These are phyloP conservation scores for Galerina sulciceps DNA, from an alignment of 768 basidiomycete genomes.

Conservation along the genomic window DNA sequence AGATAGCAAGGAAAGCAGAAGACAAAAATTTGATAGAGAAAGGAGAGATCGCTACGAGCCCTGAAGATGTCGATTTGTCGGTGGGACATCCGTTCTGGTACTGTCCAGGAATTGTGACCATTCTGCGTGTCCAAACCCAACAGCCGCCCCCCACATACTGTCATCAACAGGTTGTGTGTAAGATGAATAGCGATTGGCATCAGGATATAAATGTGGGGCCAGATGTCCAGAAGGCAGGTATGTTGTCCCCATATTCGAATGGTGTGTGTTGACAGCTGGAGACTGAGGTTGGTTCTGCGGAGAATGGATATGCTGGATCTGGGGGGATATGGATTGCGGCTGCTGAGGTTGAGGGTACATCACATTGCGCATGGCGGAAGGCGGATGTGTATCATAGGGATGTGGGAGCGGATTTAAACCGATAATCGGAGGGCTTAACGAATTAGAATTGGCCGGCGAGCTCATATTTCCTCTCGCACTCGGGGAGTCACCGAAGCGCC, in stretches of 20 bases:
- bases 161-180: conserved; percentile 64
- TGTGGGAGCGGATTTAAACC: conserved; percentile 39
- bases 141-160: conserved; percentile 75
- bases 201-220: conserved; percentile 36
- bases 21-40: conserved; percentile 14
- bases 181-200: conserved; percentile 42
- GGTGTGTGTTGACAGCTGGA: too few relatives aligned
- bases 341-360: neutral
- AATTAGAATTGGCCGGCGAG: conserved; percentile 62
- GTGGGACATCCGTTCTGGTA: conserved; percentile 50
- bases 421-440: conserved; percentile 58
- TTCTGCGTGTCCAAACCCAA: conserved; percentile 77
- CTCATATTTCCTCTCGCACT: conserved; percentile 47
- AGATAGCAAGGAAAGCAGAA: conserved; percentile 20
- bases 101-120: conserved; percentile 71
- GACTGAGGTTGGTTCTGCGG: conserved; percentile 29
- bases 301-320: conserved; percentile 27
- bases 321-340: conserved; percentile 17
- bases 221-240: too few relatives aligned
- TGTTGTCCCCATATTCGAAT: too few relatives aligned
- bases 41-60: conserved; percentile 31
- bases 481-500: conserved; percentile 53
- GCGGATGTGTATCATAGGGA: conserved; percentile 38
- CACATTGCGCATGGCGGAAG: too few relatives aligned
- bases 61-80: conserved; percentile 37